Base-by-base conservation (phyloP, 257 asterid genomes). In the Nicotiana sylvestris region DNA sequence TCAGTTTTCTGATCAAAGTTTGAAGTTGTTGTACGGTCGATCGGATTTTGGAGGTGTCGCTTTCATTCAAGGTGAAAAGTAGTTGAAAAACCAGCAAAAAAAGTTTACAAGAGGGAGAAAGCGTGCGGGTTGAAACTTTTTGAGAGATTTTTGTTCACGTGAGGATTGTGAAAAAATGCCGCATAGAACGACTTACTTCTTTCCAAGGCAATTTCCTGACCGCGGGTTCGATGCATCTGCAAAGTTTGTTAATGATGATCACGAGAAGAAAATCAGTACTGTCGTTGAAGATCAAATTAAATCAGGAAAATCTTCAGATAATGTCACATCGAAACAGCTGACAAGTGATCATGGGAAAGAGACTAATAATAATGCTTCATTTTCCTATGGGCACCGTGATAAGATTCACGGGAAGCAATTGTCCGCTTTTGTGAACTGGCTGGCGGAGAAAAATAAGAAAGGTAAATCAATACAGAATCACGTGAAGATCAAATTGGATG, bases 151-250 rank as follows among this genome's bases (percentile, higher is more conserved):
- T 27, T 65, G 61, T 80, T 88, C 93, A 89, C 96, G 95, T 80
- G 93, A 82, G 58, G 81, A 57, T 78, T 78, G 85, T 72, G 87
- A 86, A 80, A 76, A 25, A 90, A 96, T 96, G 99, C 99, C 99
- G 86, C 99, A 96, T 86, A 88, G 97, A 82, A 89, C 99, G 1
- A 92, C 98, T 30, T 96, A 96, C 91, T 83, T 96, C 69, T 96
- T 96, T 51, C 97, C 98, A 0, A 83, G 98, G 91, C 95, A 96
- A 81, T 92, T 92, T 89, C 95, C 97, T 60, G 97, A 92, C 21
- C 78, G 79, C 80, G 87, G 78, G 35, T 86, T 86, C 85, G 89
- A 51, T 68, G 81, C 87, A 16, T 83, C 92, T 78, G 85, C 83
- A 27, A 89, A 89, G 88, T 90, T 85, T 86, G 86, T 81, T 17